A percentile compares a stretch with the other conserved stretches of the same genome.
Evolutionary conservation across 768 basidiomycete genomes (phyloP).

Genomic region (Boletellus ananas): DNA sequence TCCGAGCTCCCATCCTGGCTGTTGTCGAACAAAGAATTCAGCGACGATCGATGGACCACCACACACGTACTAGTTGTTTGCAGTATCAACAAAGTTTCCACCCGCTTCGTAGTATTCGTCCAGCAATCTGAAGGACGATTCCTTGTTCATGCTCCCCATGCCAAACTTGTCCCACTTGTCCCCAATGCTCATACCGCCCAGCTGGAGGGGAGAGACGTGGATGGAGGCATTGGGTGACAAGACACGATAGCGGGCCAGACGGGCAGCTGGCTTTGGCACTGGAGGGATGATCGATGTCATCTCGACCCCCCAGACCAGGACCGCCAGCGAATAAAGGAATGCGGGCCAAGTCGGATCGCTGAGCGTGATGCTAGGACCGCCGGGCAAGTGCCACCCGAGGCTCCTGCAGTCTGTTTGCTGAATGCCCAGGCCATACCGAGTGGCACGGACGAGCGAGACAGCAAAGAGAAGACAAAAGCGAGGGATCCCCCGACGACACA

Average conservation of each 20-base stretch:
- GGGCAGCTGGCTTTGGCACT: conserved; percentile 28
- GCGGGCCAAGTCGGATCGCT: background rate
- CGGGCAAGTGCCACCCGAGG: too few relatives aligned
- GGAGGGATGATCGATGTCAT: conserved; percentile 1
- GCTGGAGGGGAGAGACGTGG: conserved; percentile 45
- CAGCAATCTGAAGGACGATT: conserved; percentile 41
- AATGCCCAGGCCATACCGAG: background rate
- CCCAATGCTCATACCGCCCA: conserved; percentile 49
- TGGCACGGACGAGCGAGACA: background rate
- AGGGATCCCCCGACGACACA: conserved; percentile 59
- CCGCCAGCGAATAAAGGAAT: background rate
- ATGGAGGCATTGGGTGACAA: conserved; percentile 41
- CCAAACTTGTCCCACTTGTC: conserved; percentile 37
- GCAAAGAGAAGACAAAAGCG: conserved; percentile 19
- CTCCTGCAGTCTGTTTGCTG: conserved; percentile 15
- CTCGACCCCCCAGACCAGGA: background rate
- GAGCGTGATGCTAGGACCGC: background rate
- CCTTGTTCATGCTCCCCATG: conserved; percentile 44
- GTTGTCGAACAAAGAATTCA: background rate
- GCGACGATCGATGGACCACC: background rate
- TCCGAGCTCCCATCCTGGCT: conserved; percentile 42
- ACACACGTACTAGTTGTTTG: conserved; percentile 40
- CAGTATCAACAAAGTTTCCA: conserved; percentile 49
- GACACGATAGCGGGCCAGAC: conserved; percentile 38
- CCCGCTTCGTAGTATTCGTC: conserved; percentile 44